Base-by-base conservation (phyloP, 306 rosid genomes). In the Chamaecrista fasciculata region DNA sequence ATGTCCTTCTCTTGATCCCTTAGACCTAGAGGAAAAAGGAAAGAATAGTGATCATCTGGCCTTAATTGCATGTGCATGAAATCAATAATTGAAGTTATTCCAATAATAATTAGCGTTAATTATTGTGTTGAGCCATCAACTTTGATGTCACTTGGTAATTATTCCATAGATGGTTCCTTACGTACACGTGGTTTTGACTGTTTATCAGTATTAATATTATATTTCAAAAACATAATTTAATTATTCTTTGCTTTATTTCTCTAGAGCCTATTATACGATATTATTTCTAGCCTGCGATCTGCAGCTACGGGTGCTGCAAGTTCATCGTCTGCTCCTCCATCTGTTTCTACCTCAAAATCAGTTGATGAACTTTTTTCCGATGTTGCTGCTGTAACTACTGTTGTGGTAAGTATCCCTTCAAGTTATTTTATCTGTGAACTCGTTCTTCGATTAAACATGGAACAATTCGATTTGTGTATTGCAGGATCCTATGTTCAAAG, bases 281-380 rank as follows among this genome's bases (percentile, higher is more conserved):
- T 94, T 76, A 78, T 94, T 47, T 73, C 92, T 11, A 82, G 85
- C 55, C 82, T 91, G 66, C 95, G 21, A 65, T 63, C 96, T 76
- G 74, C 73, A 11, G 84, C 84, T 67, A 44, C 72, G 66, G 82
- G 82, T 55, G 82, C 87, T 75, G 92, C 96, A 28, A 84, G 95
- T 85, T 90, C 99, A 47, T 94, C 98, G 67, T 88, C 94, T 53
- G 87, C 84, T 76, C 84, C 83, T 82, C 83, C 79, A 18, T 73
- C 64, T 66, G 62, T 76, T 73, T 77, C 91, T 20, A 73, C 72
- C 42, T 23, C 78, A 23, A 75, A 83, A 59, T 82, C 88, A 48
- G 89, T 90, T 52, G 75, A 75, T 5, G 67, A 86, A 51, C 84
- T 82, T 74, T 84, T 84, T 68, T 84, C 89, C 52, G 80, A 84